Evolutionary conservation across 768 basidiomycete species (phyloP).

Genomic region (Suillus placidus): DNA sequence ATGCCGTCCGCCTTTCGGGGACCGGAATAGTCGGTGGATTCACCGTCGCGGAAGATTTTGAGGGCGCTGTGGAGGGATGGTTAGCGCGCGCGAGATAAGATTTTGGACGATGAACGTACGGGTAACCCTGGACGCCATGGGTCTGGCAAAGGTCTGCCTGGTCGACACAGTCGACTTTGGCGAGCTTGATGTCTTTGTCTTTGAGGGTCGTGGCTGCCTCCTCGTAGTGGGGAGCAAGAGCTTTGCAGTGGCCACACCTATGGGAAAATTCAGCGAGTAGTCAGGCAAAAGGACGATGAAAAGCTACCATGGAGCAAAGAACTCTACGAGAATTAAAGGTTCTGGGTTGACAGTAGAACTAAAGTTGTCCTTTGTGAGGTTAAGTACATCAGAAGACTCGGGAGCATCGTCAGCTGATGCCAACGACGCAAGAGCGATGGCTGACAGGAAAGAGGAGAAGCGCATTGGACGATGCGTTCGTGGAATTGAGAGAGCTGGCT

Average conservation of each 20-base stretch:
- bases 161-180: slow-evolving; percentile 97
- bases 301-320: slow-evolving; percentile 84
- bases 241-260: slow-evolving; percentile 97
- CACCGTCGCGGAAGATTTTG: slow-evolving; percentile 90
- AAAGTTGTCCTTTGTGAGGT: slow-evolving; percentile 71
- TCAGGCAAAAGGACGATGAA: not conserved
- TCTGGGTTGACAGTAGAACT: slow-evolving; percentile 65
- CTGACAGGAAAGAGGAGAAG: slow-evolving; percentile 51
- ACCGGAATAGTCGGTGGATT: slow-evolving; percentile 78
- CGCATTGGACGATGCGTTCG: slow-evolving; percentile 54
- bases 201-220: slow-evolving; percentile 93
- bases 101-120: slow-evolving; percentile 53
- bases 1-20: slow-evolving; percentile 96
- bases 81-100: not conserved
- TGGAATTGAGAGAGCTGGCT: slow-evolving; percentile 14
- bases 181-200: slow-evolving; percentile 85
- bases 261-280: not conserved
- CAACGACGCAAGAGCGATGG: slow-evolving; percentile 55
- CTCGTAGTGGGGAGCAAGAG: slow-evolving; percentile 91
- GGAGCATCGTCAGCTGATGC: slow-evolving; percentile 52
- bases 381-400: slow-evolving; percentile 74
- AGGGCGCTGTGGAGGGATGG: slow-evolving; percentile 58
- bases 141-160: slow-evolving; percentile 88
- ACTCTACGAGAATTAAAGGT: slow-evolving; percentile 87
- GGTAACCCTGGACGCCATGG: slow-evolving; percentile 92